Evolutionary conservation across 1,284 basidiomycete species (phyloP), one percentile per base, ranked within the genome.

Genomic region (Heliocybe sulcata): DNA sequence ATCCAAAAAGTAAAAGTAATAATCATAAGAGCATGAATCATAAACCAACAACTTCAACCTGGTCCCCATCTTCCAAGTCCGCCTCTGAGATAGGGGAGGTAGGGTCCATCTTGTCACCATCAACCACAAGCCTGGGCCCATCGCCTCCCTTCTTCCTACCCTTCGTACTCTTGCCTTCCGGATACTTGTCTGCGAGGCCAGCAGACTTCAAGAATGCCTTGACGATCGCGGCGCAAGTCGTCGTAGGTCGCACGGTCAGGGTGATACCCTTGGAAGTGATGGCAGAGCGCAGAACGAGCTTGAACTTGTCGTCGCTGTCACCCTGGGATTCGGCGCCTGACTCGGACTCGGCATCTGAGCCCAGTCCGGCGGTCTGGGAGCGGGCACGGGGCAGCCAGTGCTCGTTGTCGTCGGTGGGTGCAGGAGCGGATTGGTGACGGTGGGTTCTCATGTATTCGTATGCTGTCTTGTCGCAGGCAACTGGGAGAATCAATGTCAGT

Each of bases 21-120:
- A 4, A n/a, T 16, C 16, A 42, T n/a, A 42, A 20, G 19, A 42
- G 9, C 53, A 38, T 57, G 59, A 61, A 47, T 49, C 63, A 87
- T 54, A 87, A 61, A 23, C 83, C 87, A 55, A 81, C 75, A 25
- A 90, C 78, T 57, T 90, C 87, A 25, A 90, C 77, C 70, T 82
- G 66, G 67, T 90, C 88, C 0, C 87, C 88, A 60, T 90, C 86
- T 60, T 90, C 88, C 57, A 90, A 60, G 58, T 87, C 87, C 23
- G 78, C 76, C 14, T 80, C 77, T 9, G 81, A 75, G 57, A 90
- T 89, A 58, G 77, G 76, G 11, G 72, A 67, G 45, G 77, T 71
- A 38, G 80, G 73, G 12, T 71, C 72, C 72, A 88, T 75, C 64
- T 73, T 82, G 48, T 88, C 87, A 3, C 87, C 87, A 61, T 90